Conservation (phyloP, 2,329 filamentous ascomycete species). For the Lachnellula subtilissima region DNA sequence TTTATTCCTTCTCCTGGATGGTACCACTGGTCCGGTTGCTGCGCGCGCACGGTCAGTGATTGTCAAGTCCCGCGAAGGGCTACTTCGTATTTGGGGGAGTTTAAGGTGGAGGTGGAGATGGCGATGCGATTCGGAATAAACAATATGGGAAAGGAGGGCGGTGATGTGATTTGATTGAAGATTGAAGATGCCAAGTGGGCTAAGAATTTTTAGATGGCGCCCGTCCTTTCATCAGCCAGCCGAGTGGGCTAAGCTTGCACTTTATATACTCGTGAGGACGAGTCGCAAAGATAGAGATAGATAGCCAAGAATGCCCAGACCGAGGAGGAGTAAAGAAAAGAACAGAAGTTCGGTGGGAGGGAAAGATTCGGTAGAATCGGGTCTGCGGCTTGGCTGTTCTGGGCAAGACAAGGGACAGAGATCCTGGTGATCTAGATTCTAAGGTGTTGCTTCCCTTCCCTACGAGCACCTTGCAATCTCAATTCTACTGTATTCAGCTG, state of each 20-base stretch:
- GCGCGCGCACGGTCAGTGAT: constrained; percentile 5
- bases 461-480: no score
- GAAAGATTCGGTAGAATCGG: not conserved
- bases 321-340: not conserved
- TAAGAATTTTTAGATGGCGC: not conserved
- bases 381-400: not conserved
- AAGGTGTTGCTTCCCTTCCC: no score
- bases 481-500: no score
- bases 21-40: not conserved
- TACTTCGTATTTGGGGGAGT: no score
- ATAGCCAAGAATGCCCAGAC: constrained; percentile 1
- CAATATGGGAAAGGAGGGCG: no score
- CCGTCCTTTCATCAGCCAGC: not conserved
- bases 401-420: not conserved
- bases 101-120: no score
- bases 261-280: not conserved
- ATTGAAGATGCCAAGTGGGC: not conserved
- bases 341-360: not conserved
- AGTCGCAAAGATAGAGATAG: not conserved
- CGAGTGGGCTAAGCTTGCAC: not conserved
- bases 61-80: not conserved
- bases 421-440: not conserved
- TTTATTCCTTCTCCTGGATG: not conserved
- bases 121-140: no score
- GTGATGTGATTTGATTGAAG: constrained; percentile 1